Base-by-base conservation (phyloP, 352 stramenopile species). In the Globisporangium emineosum region DNA sequence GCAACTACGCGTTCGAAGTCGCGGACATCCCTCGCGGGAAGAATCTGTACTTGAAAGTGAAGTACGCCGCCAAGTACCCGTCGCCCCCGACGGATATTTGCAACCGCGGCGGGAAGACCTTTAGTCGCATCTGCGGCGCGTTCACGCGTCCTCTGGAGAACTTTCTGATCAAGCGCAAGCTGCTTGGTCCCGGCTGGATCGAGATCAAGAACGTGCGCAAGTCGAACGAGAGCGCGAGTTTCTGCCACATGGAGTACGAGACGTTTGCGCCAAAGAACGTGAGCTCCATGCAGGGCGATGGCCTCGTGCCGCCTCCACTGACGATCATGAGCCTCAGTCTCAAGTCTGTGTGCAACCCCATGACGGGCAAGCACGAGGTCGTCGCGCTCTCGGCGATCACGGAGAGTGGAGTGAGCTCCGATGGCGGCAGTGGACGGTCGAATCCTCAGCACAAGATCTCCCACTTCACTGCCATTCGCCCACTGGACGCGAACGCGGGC, bases 111-210 rank as follows among this genome's bases (percentile, higher is more conserved):
- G 94, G 95, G 4, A 76, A 96, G 52, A 91, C 85, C 13, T 99
- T 98, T 69, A 81, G 86, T 51, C 93, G 93, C 54, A 98, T 99
- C 72, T 97, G 99, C 69, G 97, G 97, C 27, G 92, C 85, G 2
- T 90, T 91, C 54, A 97, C 96, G 15, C 88, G 89, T 1, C 90
- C 90, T 7, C 76, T 99, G 5, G 98, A 99, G 77, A 98, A 96
- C 23, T 99, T 99, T 70, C 72, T 99, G 21, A 71, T 99, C 43
- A 98, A 98, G 63, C 91, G 97, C 55, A 96, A 97, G 63, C 77
- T 99, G 25, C 98, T 99, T 74, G 98, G 98, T 25, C 98, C 98
- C 4, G 93, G 96, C 29, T 99, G 98, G 98, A 78, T 99, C 54
- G 90, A 97, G 55, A 94, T 99, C 65, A 90, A 91, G 57, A 82